These are phyloP conservation scores for Syzygium malaccense DNA, from an alignment of 441 rosid genomes.

Conservation along the genomic window DNA sequence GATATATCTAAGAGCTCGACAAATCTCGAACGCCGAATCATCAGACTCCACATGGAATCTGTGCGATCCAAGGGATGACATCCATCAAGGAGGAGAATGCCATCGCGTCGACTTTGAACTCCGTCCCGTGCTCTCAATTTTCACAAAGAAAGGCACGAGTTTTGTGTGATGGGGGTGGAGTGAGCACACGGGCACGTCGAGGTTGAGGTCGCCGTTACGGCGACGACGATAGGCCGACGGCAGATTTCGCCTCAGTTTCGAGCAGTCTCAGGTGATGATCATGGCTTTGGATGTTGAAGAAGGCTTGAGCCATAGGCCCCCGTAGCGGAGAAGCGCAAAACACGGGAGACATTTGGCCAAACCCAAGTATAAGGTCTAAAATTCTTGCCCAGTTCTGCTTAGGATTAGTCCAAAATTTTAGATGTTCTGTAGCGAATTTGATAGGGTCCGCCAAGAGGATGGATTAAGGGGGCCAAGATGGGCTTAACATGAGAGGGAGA, in stretches of 20 bases:
- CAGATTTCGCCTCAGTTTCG: neutral
- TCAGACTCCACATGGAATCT: neutral
- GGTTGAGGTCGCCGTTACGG: neutral
- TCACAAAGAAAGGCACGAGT: neutral
- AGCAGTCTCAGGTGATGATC: neutral
- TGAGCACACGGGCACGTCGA: neutral
- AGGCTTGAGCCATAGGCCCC: neutral
- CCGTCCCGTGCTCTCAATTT: neutral
- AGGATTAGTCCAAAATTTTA: neutral
- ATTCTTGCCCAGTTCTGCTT: neutral
- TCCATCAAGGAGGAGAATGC: neutral
- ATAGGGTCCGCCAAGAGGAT: too few species aligned
- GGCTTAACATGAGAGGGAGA: too few species aligned
- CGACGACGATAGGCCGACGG: neutral
- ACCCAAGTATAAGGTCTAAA: neutral
- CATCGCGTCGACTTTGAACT: neutral
- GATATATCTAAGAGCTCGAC: neutral
- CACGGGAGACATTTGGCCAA: neutral
- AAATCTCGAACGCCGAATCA: rapidly evolving
- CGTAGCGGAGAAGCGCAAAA: neutral
- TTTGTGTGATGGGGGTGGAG: too few species aligned
- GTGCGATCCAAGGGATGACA: neutral
- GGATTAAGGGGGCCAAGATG: too few species aligned
- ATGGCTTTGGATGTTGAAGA: neutral
- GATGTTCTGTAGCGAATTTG: too few species aligned